Evolutionary conservation across 345 rosid genomes (phyloP), one percentile per base, ranked within the genome.

Genomic region (Psidium guajava): DNA sequence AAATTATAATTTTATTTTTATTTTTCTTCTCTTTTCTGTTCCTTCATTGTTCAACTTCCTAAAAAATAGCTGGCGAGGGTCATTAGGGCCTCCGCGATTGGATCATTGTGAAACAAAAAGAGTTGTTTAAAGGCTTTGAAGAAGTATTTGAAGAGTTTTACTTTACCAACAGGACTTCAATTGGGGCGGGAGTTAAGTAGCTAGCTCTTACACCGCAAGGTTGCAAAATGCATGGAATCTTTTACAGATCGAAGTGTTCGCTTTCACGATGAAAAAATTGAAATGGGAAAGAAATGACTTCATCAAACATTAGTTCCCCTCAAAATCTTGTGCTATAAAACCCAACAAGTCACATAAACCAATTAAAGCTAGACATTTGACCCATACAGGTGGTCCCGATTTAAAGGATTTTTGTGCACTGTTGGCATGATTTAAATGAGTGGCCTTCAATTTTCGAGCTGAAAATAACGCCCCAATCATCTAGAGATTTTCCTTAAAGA

Each of bases 381-480:
- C 24, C 11, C 1, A 0, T 64, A 22, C 20, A 32, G 0, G 1
- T 16, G 22, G 0, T 24, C 3, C 20, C 9, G 11, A 69, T 11
- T 10, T 5, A 8, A 6, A 69, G 11, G 6, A 69, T 69, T n/a
- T 28, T 32, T 11, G 21, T 6, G 8, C 13, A 2, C 13, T 4
- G 1, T 9, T 18, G 6, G 10, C 40, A 36, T 3, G 6, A 36
- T 18, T 69, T 36, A 24, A 36, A 69, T 1, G 6, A 18, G 12
- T 4, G 3, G 20, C 13, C 44, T 64, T 12, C 6, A 64, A 64
- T 64, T 64, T 64, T 18, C 22, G 1, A 64, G 24, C 3, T 2
- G 2, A 1, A 21, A 15, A 28, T 64, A 32, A 1, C 5, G 2
- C 3, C 0, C 36, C 0, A 3, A 5, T 11, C 44, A 64, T 16